Conservation (phyloP, 2,329 filamentous ascomycete species). For the Claviceps purpurea region DNA sequence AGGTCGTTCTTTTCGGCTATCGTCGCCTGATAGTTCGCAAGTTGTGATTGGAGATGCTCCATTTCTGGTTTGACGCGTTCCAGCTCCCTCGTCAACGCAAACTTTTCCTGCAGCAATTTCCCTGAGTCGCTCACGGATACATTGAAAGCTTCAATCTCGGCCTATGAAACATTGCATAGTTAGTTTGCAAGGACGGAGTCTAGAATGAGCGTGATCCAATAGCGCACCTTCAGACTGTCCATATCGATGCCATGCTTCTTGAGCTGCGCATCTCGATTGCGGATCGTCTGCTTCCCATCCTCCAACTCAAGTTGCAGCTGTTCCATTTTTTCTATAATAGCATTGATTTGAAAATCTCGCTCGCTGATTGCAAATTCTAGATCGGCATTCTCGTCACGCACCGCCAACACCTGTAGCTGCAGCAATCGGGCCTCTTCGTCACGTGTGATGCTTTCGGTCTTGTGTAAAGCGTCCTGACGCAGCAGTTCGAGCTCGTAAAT, state of each 20-base stretch:
- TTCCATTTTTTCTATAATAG: constrained; percentile 26
- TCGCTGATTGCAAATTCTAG: constrained; percentile 50
- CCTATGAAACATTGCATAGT: constrained; percentile 28
- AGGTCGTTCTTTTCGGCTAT: constrained; percentile 69
- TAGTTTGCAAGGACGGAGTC: not conserved
- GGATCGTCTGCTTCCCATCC: constrained; percentile 26
- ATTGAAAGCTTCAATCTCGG: constrained; percentile 57
- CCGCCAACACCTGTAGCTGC: constrained; percentile 53
- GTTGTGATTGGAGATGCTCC: constrained; percentile 41
- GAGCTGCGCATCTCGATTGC: constrained; percentile 32
- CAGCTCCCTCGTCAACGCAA: constrained; percentile 37
- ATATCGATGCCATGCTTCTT: constrained; percentile 36
- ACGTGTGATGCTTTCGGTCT: constrained; percentile 54
- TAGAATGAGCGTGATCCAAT: no score
- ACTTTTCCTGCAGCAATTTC: constrained; percentile 50
- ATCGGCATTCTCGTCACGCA: constrained; percentile 60
- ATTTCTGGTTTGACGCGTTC: constrained; percentile 40
- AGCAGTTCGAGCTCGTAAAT: constrained; percentile 52
- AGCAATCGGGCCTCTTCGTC: constrained; percentile 63
- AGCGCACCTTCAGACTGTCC: constrained; percentile 30
- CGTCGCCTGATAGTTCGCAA: constrained; percentile 49
- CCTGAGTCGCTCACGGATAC: constrained; percentile 54
- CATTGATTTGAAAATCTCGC: constrained; percentile 45
- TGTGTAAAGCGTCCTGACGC: constrained; percentile 51
- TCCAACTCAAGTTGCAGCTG: constrained; percentile 29